A percentile compares a stretch with the other conserved stretches of the same genome.
These are phyloP conservation scores for Manihot esculenta DNA, from an alignment of 441 rosid species.

Conservation along the genomic window DNA sequence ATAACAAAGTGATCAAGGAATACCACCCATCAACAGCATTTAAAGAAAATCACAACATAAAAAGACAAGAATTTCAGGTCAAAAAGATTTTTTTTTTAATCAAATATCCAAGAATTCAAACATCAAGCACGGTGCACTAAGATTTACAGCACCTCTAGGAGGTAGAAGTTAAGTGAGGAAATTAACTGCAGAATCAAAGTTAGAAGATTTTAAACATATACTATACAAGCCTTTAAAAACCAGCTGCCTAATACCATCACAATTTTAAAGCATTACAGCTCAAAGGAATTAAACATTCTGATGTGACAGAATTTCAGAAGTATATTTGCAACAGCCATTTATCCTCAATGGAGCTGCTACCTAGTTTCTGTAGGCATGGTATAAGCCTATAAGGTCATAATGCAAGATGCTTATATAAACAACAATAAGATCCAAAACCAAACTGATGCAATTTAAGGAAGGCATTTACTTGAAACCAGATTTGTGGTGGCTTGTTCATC, in stretches of 20 bases:
- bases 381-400: too few species aligned
- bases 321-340: not conserved
- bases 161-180: not conserved
- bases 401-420: not conserved
- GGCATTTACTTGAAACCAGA: not conserved
- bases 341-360: not conserved
- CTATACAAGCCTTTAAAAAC: not conserved
- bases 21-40: not conserved
- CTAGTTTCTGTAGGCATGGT: not conserved
- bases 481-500: not conserved
- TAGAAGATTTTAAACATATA: not conserved
- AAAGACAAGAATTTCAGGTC: conserved; percentile 3
- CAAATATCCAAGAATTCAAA: not conserved
- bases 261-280: not conserved
- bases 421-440: not conserved
- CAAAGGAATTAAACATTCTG: not conserved
- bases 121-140: not conserved
- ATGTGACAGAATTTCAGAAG: not conserved
- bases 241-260: not conserved
- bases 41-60: not conserved
- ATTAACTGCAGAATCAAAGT: not conserved
- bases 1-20: not conserved
- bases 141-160: not conserved
- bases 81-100: conserved; percentile 1
- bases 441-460: not conserved